Conservation (phyloP, 305 asterid species). For the Rubia balearica region DNA sequence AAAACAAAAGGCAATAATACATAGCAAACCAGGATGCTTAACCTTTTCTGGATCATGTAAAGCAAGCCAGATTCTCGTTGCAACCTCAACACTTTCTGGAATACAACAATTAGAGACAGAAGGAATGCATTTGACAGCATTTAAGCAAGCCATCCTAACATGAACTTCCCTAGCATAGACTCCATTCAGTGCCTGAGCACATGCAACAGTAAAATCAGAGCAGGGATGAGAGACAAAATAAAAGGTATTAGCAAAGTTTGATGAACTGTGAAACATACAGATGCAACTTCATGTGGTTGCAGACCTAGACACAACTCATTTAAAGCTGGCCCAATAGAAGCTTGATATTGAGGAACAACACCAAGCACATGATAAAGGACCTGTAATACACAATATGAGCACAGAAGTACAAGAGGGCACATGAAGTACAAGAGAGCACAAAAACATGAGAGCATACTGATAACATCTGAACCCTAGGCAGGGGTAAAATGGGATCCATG, state of each 20-base stretch:
- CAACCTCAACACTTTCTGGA: slow-evolving; percentile 81
- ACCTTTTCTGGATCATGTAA: slow-evolving; percentile 95
- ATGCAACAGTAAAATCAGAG: slow-evolving; percentile 19
- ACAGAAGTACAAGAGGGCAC: slow-evolving; percentile 8
- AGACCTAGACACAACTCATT: slow-evolving; percentile 97
- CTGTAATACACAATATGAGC: slow-evolving; percentile 42
- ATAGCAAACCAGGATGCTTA: slow-evolving; percentile 6
- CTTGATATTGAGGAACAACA: slow-evolving; percentile 81
- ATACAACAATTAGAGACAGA: slow-evolving; percentile 77
- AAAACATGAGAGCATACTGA: slow-evolving; percentile 42
- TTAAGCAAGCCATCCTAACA: slow-evolving; percentile 93
- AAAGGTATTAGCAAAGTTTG: slow-evolving; percentile 23
- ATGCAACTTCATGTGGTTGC: slow-evolving; percentile 85
- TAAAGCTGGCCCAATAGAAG: slow-evolving; percentile 73
- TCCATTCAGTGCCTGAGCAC: slow-evolving; percentile 75
- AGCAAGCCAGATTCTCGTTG: slow-evolving; percentile 97
- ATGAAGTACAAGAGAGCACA: background rate
- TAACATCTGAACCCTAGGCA: slow-evolving; percentile 91
- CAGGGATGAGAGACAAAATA: slow-evolving; percentile 12
- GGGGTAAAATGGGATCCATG: slow-evolving; percentile 89
- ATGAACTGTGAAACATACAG: slow-evolving; percentile 44
- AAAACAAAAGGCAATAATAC: background rate
- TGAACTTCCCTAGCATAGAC: slow-evolving; percentile 89
- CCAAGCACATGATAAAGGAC: slow-evolving; percentile 94
- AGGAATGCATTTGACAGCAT: slow-evolving; percentile 95